Percentiles rank a stretch among this genome's conserved stretches.
Evolutionary conservation across 129 eudicot species (phyloP).

Genomic region (Centrapalus pauciflorus): DNA sequence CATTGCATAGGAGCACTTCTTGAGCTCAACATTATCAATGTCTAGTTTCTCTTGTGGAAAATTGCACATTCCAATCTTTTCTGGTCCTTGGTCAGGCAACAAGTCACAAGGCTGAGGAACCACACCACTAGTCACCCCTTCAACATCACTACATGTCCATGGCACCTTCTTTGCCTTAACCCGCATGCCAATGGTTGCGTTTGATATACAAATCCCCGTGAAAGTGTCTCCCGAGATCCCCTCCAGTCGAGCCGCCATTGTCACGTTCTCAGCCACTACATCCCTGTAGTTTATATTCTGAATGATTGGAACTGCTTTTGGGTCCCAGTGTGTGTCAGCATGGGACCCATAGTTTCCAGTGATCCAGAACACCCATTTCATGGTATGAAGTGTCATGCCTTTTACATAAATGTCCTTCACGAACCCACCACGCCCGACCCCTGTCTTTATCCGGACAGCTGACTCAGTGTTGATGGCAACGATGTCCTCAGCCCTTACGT

Average conservation of each 20-base stretch:
- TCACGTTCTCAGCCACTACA: slow-evolving; percentile 61
- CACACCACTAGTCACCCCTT: slow-evolving; percentile 62
- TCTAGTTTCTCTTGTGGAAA: slow-evolving; percentile 46
- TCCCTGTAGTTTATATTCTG: slow-evolving; percentile 59
- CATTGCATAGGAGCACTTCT: slow-evolving; percentile 39
- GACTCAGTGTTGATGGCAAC: slow-evolving; percentile 66
- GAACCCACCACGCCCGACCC: slow-evolving; percentile 66
- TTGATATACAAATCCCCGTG: slow-evolving; percentile 72
- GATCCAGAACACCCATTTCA: slow-evolving; percentile 91
- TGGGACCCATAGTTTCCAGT: slow-evolving; percentile 82
- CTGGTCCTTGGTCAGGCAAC: slow-evolving; percentile 58
- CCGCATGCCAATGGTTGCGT: slow-evolving; percentile 60
- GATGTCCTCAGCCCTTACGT: slow-evolving; percentile 66
- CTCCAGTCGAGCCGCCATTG: slow-evolving; percentile 67
- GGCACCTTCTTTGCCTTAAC: slow-evolving; percentile 72
- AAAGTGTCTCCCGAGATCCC: slow-evolving; percentile 68
- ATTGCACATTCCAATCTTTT: slow-evolving; percentile 44
- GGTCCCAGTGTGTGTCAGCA: slow-evolving; percentile 62
- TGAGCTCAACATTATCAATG: slow-evolving; percentile 36
- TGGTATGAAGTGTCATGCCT: slow-evolving; percentile 75
- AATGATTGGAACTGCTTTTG: slow-evolving; percentile 57
- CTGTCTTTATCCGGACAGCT: slow-evolving; percentile 75
- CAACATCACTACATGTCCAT: slow-evolving; percentile 67
- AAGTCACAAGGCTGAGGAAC: slow-evolving; percentile 56
- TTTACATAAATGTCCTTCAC: slow-evolving; percentile 71